A percentile compares a stretch with the other conserved stretches of the same genome.
phyloP scores from a whole-genome alignment of 2,329 filamentous ascomycete genomes.

The Hypomyces perniciosus region DNA sequence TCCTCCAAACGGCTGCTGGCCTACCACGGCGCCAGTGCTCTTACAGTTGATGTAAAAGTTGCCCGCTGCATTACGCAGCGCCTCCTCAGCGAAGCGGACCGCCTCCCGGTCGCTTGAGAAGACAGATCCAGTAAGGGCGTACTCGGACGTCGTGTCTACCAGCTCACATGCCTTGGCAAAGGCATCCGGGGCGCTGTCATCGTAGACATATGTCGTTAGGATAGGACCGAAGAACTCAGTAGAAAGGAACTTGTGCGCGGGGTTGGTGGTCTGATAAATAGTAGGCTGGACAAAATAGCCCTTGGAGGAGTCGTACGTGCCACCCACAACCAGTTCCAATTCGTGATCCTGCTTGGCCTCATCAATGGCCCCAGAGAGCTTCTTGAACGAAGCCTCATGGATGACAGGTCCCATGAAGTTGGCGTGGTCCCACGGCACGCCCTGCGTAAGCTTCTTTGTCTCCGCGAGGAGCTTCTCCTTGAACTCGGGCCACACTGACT shows the following conservation, averaged over 20 bases:
- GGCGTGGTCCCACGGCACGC: constrained; percentile 59
- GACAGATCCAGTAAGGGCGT: constrained; percentile 70
- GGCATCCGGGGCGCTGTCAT: constrained; percentile 54
- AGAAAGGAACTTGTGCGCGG: constrained; percentile 65
- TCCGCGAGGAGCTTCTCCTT: constrained; percentile 61
- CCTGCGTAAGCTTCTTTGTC: constrained; percentile 63
- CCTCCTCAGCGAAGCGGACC: constrained; percentile 63
- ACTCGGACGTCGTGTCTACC: constrained; percentile 68
- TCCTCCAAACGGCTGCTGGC: constrained; percentile 67
- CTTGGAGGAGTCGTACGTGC: constrained; percentile 68
- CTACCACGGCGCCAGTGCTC: constrained; percentile 67
- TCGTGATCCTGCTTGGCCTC: constrained; percentile 69
- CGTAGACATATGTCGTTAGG: constrained; percentile 69
- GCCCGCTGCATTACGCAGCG: constrained; percentile 65
- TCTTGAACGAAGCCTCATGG: constrained; percentile 74
- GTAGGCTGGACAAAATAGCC: constrained; percentile 84
- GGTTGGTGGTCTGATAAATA: constrained; percentile 69
- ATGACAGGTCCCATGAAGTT: constrained; percentile 89
- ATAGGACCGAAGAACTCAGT: constrained; percentile 81
- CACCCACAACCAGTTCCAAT: constrained; percentile 68
- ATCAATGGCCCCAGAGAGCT: constrained; percentile 70
- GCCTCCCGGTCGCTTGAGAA: constrained; percentile 65
- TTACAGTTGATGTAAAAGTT: constrained; percentile 89
- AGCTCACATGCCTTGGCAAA: constrained; percentile 55
- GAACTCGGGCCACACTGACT: constrained; percentile 69